Evolutionary conservation across 2,329 filamentous ascomycete species (phyloP), one percentile per base, ranked within the genome.

Genomic region (Fusarium drepaniforme): DNA sequence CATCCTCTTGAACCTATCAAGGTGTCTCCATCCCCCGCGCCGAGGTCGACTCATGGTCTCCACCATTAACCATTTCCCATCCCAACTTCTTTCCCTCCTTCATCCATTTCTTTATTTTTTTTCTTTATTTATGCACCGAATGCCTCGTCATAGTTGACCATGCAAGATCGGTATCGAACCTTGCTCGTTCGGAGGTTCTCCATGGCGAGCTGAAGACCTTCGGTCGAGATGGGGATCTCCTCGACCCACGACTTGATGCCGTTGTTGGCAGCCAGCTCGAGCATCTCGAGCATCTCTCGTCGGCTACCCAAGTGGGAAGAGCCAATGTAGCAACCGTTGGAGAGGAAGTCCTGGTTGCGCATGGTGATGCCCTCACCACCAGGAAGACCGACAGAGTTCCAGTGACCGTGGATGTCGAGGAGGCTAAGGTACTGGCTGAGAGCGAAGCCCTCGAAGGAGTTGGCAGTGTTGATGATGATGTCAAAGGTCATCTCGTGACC

Each of bases 321-420:
- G 51, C 92, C 91, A 78, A 95, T 92, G 78, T 93, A 88, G 82
- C 90, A 91, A 49, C 94, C 94, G 84, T 96, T 97, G 75, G 83
- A 83, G 70, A 94, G 88, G 79, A 97, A 93, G 80, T 91, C 90
- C 86, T 95, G 93, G 61, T 93, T 92, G 84, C 90, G 91, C 75
- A 97, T 88, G 65, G 87, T 84, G 67, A 94, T 90, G 13, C 94
- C 90, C 53, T 92, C 91, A 72, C 94, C 93, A 81, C 95, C 93
- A 4, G 94, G 94, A 80, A 97, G 87, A 49, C 94, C 94, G 64
- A 96, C 93, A 79, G 90, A 93, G 82, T 96, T 90, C 90, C 93
- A 97, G 80, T 89, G 90, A 68, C 93, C 94, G 85, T 95, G 93
- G 67, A 96, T 92, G 84, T 96, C 95, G 81, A 97, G 89, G 78